phyloP scores from a whole-genome alignment of 2,329 filamentous ascomycete species.

The Colletotrichum tropicicola region DNA sequence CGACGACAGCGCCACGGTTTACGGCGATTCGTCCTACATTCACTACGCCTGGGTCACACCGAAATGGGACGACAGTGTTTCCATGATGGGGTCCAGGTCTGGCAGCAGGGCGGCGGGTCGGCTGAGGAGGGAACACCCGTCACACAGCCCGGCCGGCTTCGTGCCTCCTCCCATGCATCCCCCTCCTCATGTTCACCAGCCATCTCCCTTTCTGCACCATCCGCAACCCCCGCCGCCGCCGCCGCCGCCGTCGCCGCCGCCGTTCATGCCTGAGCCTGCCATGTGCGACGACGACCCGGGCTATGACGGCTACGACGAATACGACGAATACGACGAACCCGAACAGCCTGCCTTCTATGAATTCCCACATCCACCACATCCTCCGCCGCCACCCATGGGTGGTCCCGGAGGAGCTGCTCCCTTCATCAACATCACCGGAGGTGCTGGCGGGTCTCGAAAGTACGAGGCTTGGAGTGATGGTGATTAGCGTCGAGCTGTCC shows the following conservation, averaged over 20 bases:
- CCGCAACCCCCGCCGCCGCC: constrained; percentile 15
- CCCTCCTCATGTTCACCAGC: neutral
- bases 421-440: constrained; percentile 27
- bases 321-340: neutral
- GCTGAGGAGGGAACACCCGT: neutral
- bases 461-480: constrained; percentile 24
- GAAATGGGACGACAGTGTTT: constrained; percentile 28
- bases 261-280: neutral
- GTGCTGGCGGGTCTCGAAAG: constrained; percentile 19
- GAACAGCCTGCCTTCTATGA: neutral
- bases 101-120: constrained; percentile 15
- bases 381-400: neutral
- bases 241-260: neutral
- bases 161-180: neutral
- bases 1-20: constrained; percentile 15
- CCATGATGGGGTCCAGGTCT: constrained; percentile 19
- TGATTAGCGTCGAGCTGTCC: too few relatives aligned
- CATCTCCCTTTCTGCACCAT: neutral
- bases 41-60: constrained; percentile 28
- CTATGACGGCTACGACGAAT: neutral
- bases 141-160: constrained; percentile 1
- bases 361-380: neutral
- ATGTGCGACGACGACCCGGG: constrained; percentile 1
- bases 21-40: constrained; percentile 16
- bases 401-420: constrained; percentile 5